These are phyloP conservation scores for Aurifilum marmelostoma DNA, from an alignment of 2,329 filamentous ascomycete genomes.

Conservation along the genomic window DNA sequence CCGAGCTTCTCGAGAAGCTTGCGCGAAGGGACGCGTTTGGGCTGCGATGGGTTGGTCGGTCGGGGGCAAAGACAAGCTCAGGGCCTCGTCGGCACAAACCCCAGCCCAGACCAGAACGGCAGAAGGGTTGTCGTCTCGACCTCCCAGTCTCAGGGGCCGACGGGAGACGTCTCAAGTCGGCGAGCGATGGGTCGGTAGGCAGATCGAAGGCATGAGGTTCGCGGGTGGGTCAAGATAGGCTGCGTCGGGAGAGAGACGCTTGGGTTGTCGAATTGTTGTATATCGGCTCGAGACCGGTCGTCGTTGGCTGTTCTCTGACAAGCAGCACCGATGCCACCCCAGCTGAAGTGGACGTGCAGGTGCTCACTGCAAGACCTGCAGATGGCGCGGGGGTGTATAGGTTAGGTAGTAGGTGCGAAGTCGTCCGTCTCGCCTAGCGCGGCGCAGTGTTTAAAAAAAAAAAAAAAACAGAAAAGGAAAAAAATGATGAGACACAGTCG, in stretches of 20 bases:
- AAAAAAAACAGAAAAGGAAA: neutral
- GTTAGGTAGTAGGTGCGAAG: conserved; percentile 2
- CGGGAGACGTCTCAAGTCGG: neutral
- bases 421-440: conserved; percentile 3
- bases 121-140: neutral
- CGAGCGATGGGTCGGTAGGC: neutral
- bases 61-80: neutral
- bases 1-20: neutral
- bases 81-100: conserved; percentile 10
- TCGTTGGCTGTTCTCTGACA: neutral
- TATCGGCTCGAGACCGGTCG: neutral
- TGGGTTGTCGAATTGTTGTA: neutral
- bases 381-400: neutral
- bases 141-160: neutral
- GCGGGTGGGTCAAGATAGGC: neutral
- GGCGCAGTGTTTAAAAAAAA: neutral
- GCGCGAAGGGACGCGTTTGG: conserved; percentile 2
- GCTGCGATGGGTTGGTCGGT: neutral
- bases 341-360: conserved; percentile 1
- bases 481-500: neutral
- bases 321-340: neutral
- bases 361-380: neutral
- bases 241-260: neutral
- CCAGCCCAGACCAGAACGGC: conserved; percentile 5
- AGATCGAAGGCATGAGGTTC: conserved; percentile 5